phyloP scores from a whole-genome alignment of 2,329 filamentous ascomycete genomes.

The Alternaria sp. region DNA sequence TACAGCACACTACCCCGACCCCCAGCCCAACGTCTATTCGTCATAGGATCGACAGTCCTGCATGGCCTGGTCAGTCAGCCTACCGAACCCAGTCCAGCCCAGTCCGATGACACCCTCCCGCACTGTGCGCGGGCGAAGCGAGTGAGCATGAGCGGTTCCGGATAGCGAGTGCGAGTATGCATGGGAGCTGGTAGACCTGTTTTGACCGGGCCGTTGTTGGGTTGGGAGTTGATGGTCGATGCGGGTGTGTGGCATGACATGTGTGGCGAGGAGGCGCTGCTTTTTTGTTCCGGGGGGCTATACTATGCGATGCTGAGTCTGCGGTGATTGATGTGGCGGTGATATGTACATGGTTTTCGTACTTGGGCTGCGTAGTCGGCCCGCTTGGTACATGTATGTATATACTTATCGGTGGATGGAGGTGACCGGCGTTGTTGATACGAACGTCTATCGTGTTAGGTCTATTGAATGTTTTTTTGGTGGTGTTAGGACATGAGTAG shows the following conservation, averaged over 20 bases:
- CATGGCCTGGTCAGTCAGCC: neutral
- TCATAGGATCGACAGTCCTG: neutral
- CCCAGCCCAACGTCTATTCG: neutral
- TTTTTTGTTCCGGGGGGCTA: neutral
- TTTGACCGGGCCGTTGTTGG: neutral
- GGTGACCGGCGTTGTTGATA: neutral
- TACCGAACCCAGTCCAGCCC: neutral
- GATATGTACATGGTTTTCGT: neutral
- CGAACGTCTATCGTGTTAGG: neutral
- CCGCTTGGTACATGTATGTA: neutral
- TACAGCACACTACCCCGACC: neutral
- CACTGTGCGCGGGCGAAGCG: neutral
- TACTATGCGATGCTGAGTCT: neutral
- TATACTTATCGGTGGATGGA: neutral
- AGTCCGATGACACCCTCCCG: neutral
- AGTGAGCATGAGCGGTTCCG: neutral
- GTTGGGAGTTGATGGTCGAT: neutral
- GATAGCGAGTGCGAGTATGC: neutral
- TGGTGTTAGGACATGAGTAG: neutral
- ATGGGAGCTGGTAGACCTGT: neutral
- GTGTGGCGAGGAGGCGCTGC: neutral
- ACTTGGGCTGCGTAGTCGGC: neutral
- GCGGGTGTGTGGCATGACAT: neutral
- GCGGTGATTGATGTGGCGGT: neutral
- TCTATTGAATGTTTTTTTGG: neutral